Base-by-base conservation (phyloP, 2,329 filamentous ascomycete species). In the Nemania serpens region DNA sequence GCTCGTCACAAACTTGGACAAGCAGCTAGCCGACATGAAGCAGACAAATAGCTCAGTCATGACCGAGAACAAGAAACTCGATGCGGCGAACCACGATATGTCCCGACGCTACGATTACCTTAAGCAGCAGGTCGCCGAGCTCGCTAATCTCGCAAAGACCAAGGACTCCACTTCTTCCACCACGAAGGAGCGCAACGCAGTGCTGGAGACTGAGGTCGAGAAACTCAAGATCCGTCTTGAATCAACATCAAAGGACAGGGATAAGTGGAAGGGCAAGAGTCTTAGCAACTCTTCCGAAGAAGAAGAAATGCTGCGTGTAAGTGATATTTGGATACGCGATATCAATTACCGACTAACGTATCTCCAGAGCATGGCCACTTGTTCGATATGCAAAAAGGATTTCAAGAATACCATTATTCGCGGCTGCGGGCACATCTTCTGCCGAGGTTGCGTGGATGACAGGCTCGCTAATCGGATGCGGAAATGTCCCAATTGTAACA, bases 361-460 rank as follows among this genome's bases (percentile, higher is more conserved):
- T 52, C 13, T 59, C 1, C 70, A 91, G 88, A 83, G 84, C 71
- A 84, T 95, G 76, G 89, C 91, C 34, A 86, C 96, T 53, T 99
- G 95, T 79, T 91, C 92, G 11, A 91, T 98, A 52, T 99, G 96
- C 79, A 91, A 92, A 68, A 89, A 87, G 71, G 91, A 94, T 68
- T 93, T 97, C 80, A 98, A 98, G 77, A 92, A 98, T 73, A 96
- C 93, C 0, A 90, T 89, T 10, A 84, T 99, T 75, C 96, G 95
- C 78, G 93, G 91, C 0, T 99, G 95, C 75, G 95, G 95, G 1
- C 95, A 99, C 75, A 86, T 96, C 50, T 97, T 98, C 76, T 99
- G 95, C 83, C 88, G 89, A 72, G 84, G 88, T 49, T 99, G 95
- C 74, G 90, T 98, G 22, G 91, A 97, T 66, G 90, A 96, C 71